phyloP scores from a whole-genome alignment of 805 yeast species.

The Blastobotrys parvus region DNA sequence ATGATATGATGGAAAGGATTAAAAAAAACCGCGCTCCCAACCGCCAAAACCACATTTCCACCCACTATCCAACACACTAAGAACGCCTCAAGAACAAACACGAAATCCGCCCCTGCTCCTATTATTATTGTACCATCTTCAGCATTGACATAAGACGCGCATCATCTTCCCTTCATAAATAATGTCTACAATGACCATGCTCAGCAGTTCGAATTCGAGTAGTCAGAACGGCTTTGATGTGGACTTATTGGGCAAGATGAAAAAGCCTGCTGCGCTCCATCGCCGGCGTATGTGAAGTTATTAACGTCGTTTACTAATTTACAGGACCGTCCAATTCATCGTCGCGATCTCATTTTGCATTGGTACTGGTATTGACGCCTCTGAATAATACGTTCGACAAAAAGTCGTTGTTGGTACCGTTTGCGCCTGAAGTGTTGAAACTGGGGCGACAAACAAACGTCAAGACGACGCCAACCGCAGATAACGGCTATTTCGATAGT shows the following conservation, averaged over 20 bases:
- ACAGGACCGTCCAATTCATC: slow-evolving; percentile 4
- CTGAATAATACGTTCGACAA: slow-evolving; percentile 75
- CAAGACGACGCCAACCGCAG: slow-evolving; percentile 44
- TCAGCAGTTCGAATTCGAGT: not conserved
- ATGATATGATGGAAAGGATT: too few species aligned
- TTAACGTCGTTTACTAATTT: slow-evolving; percentile 1
- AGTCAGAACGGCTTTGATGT: not conserved
- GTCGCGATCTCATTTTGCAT: slow-evolving; percentile 29
- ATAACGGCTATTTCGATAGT: slow-evolving; percentile 91
- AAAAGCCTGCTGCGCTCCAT: not conserved
- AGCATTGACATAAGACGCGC: too few species aligned
- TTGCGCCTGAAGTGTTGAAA: slow-evolving; percentile 71
- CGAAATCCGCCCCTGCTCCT: too few species aligned
- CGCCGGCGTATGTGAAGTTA: not conserved
- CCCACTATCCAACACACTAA: too few species aligned
- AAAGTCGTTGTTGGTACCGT: slow-evolving; percentile 73
- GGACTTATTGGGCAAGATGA: not conserved
- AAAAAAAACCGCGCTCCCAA: too few species aligned
- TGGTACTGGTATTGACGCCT: slow-evolving; percentile 60
- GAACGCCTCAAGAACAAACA: too few species aligned
- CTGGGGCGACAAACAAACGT: slow-evolving; percentile 77
- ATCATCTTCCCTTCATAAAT: too few species aligned
- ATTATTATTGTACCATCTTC: too few species aligned
- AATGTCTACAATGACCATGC: not conserved
- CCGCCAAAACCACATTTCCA: too few species aligned